These are phyloP conservation scores for Apiospora arundinis DNA, from an alignment of 2,329 filamentous ascomycete genomes.

Conservation along the genomic window DNA sequence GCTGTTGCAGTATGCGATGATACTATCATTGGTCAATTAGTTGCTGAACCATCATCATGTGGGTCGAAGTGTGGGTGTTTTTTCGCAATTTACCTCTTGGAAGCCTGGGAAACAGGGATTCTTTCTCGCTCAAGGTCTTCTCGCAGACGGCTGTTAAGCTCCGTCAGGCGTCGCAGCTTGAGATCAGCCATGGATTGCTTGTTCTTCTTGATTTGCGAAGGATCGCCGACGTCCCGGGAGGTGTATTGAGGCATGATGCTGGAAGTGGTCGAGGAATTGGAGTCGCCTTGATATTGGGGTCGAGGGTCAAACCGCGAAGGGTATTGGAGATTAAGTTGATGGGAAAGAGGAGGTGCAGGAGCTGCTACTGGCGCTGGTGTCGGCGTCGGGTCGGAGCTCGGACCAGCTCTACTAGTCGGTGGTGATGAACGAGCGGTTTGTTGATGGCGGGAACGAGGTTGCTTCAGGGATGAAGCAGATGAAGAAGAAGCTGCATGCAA, in stretches of 20 bases:
- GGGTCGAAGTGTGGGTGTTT: background rate
- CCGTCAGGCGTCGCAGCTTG: constrained; percentile 93
- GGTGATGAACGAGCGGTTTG: constrained; percentile 14
- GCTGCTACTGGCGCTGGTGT: constrained; percentile 13
- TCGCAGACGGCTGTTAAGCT: constrained; percentile 93
- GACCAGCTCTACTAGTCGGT: constrained; percentile 28
- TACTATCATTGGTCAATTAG: constrained; percentile 58
- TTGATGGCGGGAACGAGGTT: constrained; percentile 12
- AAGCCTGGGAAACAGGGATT: constrained; percentile 93
- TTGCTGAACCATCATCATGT: background rate
- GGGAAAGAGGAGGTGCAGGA: constrained; percentile 16
- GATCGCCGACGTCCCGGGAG: constrained; percentile 70
- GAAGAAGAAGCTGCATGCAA: constrained; percentile 14
- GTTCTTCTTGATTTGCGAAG: constrained; percentile 81
- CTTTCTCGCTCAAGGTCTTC: constrained; percentile 95
- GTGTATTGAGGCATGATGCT: constrained; percentile 69
- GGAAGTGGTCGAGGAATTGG: constrained; percentile 32
- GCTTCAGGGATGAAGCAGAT: constrained; percentile 10
- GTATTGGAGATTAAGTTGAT: constrained; percentile 15
- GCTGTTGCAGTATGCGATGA: constrained; percentile 97
- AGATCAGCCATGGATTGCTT: constrained; percentile 99
- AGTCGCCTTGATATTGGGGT: constrained; percentile 24
- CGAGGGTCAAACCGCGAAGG: constrained; percentile 20
- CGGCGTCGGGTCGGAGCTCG: constrained; percentile 23
- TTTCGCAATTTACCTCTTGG: constrained; percentile 71